These are phyloP conservation scores for Decorospora gaudefroyi DNA, from an alignment of 2,329 filamentous ascomycete species.

Conservation along the genomic window DNA sequence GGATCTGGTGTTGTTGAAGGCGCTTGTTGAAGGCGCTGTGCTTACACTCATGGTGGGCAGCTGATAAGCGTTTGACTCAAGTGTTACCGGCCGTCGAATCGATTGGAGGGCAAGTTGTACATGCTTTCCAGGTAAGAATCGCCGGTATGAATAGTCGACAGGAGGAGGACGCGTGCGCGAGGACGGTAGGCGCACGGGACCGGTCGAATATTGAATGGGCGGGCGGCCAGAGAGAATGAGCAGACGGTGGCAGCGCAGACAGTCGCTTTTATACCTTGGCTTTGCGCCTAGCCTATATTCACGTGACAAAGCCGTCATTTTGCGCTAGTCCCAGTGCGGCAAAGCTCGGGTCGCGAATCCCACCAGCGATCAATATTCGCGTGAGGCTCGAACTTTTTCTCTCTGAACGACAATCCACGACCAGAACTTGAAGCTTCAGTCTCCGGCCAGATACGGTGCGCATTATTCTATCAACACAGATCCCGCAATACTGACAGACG, in stretches of 20 bases:
- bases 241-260: slow-evolving; percentile 31
- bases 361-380: slow-evolving; percentile 25
- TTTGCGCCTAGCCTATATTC: slow-evolving; percentile 15
- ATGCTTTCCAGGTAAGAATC: slow-evolving; percentile 38
- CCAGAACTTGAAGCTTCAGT: slow-evolving; percentile 97
- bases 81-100: slow-evolving; percentile 42
- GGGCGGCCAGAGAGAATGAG: slow-evolving; percentile 29
- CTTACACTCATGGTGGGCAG: slow-evolving; percentile 48
- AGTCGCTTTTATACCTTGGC: slow-evolving; percentile 28
- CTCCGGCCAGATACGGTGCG: slow-evolving; percentile 87
- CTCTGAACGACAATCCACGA: slow-evolving; percentile 35
- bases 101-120: slow-evolving; percentile 40
- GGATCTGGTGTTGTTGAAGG: slow-evolving; percentile 17
- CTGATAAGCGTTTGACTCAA: slow-evolving; percentile 44
- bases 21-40: slow-evolving; percentile 14
- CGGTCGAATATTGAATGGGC: slow-evolving; percentile 19
- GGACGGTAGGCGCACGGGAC: slow-evolving; percentile 22
- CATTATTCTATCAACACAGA: neutral
- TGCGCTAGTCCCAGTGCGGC: slow-evolving; percentile 7
- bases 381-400: slow-evolving; percentile 41
- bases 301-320: slow-evolving; percentile 20
- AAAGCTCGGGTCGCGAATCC: slow-evolving; percentile 15
- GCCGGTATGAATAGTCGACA: slow-evolving; percentile 17
- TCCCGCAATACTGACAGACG: slow-evolving; percentile 26
- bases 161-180: slow-evolving; percentile 19